Evolutionary conservation across 2,329 filamentous ascomycete species (phyloP).

Genomic region (Leptographium galeiforme): DNA sequence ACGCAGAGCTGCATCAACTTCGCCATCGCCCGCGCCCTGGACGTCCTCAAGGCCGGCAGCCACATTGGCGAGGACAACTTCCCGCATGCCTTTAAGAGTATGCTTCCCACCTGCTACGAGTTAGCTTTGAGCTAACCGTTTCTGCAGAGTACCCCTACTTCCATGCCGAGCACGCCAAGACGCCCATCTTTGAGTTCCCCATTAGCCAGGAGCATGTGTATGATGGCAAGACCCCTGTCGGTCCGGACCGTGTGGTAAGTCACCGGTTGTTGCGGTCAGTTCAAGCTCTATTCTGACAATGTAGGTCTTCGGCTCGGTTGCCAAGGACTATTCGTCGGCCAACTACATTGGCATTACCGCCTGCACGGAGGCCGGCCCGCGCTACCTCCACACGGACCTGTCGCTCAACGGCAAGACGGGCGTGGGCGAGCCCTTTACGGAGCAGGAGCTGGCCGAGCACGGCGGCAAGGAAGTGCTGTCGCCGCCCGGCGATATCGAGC

Average conservation of each 20-base stretch:
- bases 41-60: conserved; percentile 5
- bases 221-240: conserved; percentile 2
- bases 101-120: background rate
- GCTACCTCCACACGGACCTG: conserved; percentile 3
- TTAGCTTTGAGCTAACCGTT: background rate
- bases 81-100: conserved; percentile 7
- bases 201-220: conserved; percentile 5
- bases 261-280: background rate
- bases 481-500: conserved; percentile 1
- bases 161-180: conserved; percentile 1
- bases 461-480: background rate
- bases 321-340: conserved; percentile 9
- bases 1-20: conserved; percentile 5
- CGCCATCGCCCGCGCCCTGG: conserved; percentile 5
- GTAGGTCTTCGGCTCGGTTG: conserved; percentile 9
- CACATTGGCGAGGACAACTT: conserved; percentile 7
- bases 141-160: conserved; percentile 2
- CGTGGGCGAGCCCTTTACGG: background rate
- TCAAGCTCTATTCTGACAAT: background rate
- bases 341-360: conserved; percentile 6
- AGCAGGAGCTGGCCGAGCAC: background rate
- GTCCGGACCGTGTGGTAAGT: conserved; percentile 7
- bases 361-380: background rate
- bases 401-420: conserved; percentile 3
- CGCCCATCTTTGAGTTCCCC: conserved; percentile 10